Conservation (phyloP, 257 asterid species). For the Jacaranda mimosifolia region DNA sequence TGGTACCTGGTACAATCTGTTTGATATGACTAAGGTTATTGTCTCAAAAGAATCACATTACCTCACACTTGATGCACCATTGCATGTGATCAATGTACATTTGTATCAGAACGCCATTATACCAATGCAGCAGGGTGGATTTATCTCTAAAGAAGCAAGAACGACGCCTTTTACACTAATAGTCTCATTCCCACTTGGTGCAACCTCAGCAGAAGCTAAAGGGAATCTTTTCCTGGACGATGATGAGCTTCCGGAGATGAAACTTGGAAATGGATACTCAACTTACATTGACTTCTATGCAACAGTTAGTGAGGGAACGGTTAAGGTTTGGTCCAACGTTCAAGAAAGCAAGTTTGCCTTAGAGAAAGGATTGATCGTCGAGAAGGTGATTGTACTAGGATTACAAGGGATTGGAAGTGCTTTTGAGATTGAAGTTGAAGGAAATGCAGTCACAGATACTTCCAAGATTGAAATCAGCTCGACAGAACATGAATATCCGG, state of each 20-base stretch:
- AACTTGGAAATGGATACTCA: constrained; percentile 64
- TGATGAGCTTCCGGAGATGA: constrained; percentile 79
- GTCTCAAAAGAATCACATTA: constrained; percentile 58
- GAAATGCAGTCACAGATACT: constrained; percentile 38
- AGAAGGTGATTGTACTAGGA: constrained; percentile 69
- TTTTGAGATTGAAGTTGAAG: constrained; percentile 57
- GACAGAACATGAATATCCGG: constrained; percentile 39
- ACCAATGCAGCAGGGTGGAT: constrained; percentile 83
- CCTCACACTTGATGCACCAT: constrained; percentile 63
- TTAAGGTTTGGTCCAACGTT: constrained; percentile 78
- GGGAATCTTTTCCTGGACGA: constrained; percentile 74
- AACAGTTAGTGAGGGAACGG: constrained; percentile 45
- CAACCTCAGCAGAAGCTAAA: constrained; percentile 51
- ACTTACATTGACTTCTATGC: constrained; percentile 68
- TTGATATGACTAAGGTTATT: constrained; percentile 70
- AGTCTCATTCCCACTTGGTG: constrained; percentile 69
- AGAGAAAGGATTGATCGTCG: constrained; percentile 70
- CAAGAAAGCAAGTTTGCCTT: constrained; percentile 70
- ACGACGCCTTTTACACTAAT: constrained; percentile 71
- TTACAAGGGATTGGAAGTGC: constrained; percentile 48
- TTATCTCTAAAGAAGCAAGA: constrained; percentile 75
- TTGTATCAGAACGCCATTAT: constrained; percentile 71
- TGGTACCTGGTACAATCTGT: constrained; percentile 75
- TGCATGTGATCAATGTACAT: constrained; percentile 76
- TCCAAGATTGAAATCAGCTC: constrained; percentile 51